phyloP scores from a whole-genome alignment of 306 rosid genomes.

The Heteromeles arbutifolia region DNA sequence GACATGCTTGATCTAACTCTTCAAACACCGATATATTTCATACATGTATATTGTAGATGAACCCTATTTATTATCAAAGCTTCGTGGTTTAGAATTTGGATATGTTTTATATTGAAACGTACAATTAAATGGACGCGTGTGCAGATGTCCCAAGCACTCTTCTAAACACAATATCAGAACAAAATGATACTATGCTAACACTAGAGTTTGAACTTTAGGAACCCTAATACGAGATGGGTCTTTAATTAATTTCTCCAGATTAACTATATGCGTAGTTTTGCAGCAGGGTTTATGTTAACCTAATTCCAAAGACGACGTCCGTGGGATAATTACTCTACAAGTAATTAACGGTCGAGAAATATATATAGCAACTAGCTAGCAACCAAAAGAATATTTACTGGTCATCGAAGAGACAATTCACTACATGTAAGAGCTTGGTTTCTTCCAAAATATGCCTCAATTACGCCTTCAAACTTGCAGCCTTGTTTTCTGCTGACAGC shows the following conservation, averaged over 20 bases:
- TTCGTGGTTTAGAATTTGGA: background rate
- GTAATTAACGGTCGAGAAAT: background rate
- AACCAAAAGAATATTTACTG: conserved; percentile 20
- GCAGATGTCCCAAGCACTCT: no score
- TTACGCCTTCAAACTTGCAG: conserved; percentile 7
- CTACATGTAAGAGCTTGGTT: background rate
- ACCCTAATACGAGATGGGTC: background rate
- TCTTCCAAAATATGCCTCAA: conserved; percentile 4
- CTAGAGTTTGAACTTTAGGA: background rate
- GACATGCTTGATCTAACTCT: no score
- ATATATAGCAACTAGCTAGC: background rate
- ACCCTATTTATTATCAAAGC: background rate
- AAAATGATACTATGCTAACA: background rate
- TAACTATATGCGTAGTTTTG: background rate
- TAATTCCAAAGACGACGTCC: background rate
- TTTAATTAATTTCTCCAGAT: background rate
- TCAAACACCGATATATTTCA: background rate
- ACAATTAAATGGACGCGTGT: no score
- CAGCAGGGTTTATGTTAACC: background rate
- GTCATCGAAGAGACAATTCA: conserved; percentile 35
- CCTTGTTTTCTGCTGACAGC: background rate
- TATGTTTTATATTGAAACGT: no score
- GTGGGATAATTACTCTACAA: conserved; percentile 1
- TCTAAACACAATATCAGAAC: background rate
- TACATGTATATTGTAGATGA: background rate